Base-by-base conservation (phyloP, 108 stramenopile species). In the Phaeodactylum tricornutum region DNA sequence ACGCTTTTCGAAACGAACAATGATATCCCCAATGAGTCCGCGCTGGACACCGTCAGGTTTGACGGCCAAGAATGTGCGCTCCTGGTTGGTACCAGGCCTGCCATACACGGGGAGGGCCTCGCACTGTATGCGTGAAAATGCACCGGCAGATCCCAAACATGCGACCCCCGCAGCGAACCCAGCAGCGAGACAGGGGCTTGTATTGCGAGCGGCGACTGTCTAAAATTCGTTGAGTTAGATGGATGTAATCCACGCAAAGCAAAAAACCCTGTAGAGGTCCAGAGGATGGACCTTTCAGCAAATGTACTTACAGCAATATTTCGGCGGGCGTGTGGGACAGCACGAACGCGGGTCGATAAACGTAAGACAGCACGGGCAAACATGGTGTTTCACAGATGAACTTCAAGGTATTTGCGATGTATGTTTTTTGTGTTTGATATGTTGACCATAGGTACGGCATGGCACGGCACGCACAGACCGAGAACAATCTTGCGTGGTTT, bases 31-130 rank as follows among this genome's bases (percentile, higher is more conserved):
- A 29, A 95, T 71, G 35, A 95, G 60, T n/a, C 87, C 92, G 14
- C 96, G 72, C 62, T 94, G 94, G 6, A 97, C 96, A 28, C 87
- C 96, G 64, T 97, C 94, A 12, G 96, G 94, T 69, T 97, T 96
- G 59, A 89, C 70, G 40, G 91, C 88, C 59, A 93, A 68, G 67
- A 87, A 93, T 38, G 84, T 89, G 26, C 89, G 77, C 58, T 94
- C 93, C 50, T 77, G 84, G 63, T 74, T 79, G 53, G 79, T 86
- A 48, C 82, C 82, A 31, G 82, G 60, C 47, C 69, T 53, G 36
- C 82, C 82, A 14, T 71, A 60, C 7, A 84, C 82, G 8, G 82
- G 82, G 31, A 84, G 62, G 16, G 57, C 55, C 17, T 63, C 77
- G 53, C 69, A 69, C 16, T 50, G 22, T 3, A 20, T 40, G 8